These are phyloP conservation scores for Rhododendron mucronatum DNA, from an alignment of 148 eudicot species.

Conservation along the genomic window DNA sequence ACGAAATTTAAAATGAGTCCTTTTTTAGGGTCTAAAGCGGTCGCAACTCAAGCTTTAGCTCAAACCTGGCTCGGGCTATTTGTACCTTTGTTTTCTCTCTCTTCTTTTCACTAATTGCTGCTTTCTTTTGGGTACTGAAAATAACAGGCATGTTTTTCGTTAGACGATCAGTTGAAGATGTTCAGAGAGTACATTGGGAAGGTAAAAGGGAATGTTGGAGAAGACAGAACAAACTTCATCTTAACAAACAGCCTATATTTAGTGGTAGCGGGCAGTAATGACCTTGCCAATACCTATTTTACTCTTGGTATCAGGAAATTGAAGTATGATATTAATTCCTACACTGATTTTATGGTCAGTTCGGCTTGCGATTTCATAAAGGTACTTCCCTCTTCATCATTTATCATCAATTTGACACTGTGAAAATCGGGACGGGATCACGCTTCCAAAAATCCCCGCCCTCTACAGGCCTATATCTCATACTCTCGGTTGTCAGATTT, in stretches of 20 bases:
- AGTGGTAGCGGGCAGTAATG: conserved; percentile 25
- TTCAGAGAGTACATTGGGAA: conserved; percentile 24
- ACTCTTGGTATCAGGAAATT: conserved; percentile 8
- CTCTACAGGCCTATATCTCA: not conserved
- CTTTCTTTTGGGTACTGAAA: not conserved
- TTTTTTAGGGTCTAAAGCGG: too few species aligned
- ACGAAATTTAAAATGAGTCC: too few species aligned
- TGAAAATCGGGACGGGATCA: not conserved
- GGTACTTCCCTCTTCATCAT: not conserved
- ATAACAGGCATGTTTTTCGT: conserved; percentile 15
- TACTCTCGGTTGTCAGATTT: not conserved
- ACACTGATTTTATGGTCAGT: not conserved
- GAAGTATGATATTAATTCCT: conserved; percentile 7
- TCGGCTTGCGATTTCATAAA: not conserved
- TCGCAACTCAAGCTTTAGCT: too few species aligned
- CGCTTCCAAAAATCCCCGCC: not conserved
- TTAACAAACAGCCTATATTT: conserved; percentile 14
- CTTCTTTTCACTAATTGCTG: not conserved
- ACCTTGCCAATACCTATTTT: conserved; percentile 39
- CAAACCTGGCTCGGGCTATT: too few species aligned
- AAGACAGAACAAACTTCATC: conserved; percentile 19
- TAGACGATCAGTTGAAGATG: conserved; percentile 27
- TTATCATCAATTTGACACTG: not conserved
- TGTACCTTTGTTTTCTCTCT: not conserved
- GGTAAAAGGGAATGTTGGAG: conserved; percentile 25